These are phyloP conservation scores for Pythium vanterpoolii DNA, from an alignment of 352 stramenopile genomes.

Conservation along the genomic window DNA sequence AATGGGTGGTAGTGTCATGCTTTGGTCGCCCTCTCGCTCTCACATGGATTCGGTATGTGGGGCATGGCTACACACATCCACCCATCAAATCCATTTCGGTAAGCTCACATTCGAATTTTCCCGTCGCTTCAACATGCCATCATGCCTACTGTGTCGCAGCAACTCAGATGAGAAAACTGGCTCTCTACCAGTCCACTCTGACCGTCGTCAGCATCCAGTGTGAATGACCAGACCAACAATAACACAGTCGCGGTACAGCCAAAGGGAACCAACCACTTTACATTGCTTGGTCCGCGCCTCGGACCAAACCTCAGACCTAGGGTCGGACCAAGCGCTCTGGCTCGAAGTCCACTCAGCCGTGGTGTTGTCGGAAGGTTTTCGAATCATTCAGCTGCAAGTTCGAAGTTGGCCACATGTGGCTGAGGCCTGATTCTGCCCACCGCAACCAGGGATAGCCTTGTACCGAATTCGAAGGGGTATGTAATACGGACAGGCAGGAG, in stretches of 20 bases:
- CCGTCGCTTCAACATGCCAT: background rate
- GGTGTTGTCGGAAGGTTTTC: no score
- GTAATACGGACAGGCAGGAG: background rate
- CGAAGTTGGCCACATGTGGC: background rate
- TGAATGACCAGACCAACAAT: no score
- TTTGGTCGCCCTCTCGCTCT: background rate
- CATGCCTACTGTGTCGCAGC: no score
- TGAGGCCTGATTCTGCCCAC: background rate
- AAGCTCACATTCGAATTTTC: background rate
- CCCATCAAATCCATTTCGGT: background rate
- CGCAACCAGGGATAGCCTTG: background rate
- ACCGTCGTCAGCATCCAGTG: background rate
- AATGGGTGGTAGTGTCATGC: background rate
- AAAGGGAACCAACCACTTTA: no score
- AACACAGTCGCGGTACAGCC: no score
- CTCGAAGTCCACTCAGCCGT: background rate
- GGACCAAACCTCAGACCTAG: no score
- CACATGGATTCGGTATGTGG: background rate
- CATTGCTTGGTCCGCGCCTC: no score
- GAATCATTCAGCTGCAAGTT: background rate
- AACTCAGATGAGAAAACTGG: conserved; percentile 1
- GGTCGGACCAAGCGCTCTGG: no score
- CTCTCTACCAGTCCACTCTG: no score
- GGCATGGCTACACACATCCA: background rate
- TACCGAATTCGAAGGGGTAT: conserved; percentile 11